phyloP scores from a whole-genome alignment of 108 stramenopile species.

The Cylindrotheca fusiformis region DNA sequence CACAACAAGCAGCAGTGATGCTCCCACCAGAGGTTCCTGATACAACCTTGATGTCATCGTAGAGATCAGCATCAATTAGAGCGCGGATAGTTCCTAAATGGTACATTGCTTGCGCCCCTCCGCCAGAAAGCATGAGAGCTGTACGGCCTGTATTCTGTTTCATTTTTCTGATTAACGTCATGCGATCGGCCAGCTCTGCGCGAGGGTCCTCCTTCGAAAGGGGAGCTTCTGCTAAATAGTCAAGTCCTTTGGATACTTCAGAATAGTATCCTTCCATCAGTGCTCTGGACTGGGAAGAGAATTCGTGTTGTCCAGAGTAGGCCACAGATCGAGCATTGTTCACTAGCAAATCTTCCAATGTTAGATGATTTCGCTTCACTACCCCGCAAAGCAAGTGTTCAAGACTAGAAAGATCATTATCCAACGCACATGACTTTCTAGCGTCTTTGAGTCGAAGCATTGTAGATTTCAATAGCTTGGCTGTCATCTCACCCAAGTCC shows the following conservation, averaged over 20 bases:
- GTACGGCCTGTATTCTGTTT: conserved; percentile 89
- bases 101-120: conserved; percentile 94
- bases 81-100: conserved; percentile 89
- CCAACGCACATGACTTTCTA: conserved; percentile 35
- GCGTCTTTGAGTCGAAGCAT: conserved; percentile 61
- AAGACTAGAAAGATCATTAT: conserved; percentile 38
- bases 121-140: conserved; percentile 88
- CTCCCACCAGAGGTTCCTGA: conserved; percentile 89
- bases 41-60: conserved; percentile 82
- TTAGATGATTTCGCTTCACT: conserved; percentile 89
- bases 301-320: conserved; percentile 62
- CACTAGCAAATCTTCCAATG: conserved; percentile 73
- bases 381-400: conserved; percentile 72
- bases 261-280: conserved; percentile 65
- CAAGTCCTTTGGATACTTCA: conserved; percentile 72
- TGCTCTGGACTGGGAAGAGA: conserved; percentile 56
- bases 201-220: not conserved
- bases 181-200: conserved; percentile 57
- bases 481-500: conserved; percentile 59
- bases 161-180: conserved; percentile 70
- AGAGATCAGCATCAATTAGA: conserved; percentile 71
- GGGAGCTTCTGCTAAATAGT: conserved; percentile 57
- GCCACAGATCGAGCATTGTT: conserved; percentile 71
- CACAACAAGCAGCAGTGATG: conserved; percentile 91
- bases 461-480: conserved; percentile 62